These are phyloP conservation scores for Oryza nivara DNA, from an alignment of 176 grass and related monocot species.

Conservation along the genomic window DNA sequence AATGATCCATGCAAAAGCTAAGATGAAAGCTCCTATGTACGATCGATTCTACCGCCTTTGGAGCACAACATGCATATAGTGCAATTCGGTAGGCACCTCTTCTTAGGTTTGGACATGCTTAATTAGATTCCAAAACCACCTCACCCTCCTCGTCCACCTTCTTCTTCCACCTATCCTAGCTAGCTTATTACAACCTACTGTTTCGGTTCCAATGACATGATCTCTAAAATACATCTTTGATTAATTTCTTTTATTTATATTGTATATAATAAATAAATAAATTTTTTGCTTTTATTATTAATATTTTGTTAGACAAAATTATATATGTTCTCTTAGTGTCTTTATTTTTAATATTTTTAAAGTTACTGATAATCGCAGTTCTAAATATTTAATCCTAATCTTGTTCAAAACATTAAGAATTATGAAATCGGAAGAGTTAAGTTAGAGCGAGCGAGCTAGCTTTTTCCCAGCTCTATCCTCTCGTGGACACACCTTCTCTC, in stretches of 20 bases:
- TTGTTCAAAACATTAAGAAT: too few species aligned
- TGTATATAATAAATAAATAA: too few species aligned
- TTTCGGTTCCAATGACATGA: too few species aligned
- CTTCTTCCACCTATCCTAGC: conserved; percentile 8
- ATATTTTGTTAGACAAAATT: too few species aligned
- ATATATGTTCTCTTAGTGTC: too few species aligned
- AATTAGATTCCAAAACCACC: conserved; percentile 44
- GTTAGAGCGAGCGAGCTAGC: neutral
- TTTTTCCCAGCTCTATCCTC: neutral
- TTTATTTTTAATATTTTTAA: too few species aligned
- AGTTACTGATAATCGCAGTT: too few species aligned
- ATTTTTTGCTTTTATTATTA: too few species aligned
- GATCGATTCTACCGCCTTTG: neutral
- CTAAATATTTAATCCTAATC: too few species aligned
- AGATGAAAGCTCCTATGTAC: neutral
- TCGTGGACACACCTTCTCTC: conserved; percentile 3
- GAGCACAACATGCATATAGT: neutral
- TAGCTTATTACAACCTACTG: neutral
- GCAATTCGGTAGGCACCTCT: conserved; percentile 41
- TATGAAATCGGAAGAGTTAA: neutral
- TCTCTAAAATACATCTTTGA: too few species aligned
- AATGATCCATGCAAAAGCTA: conserved; percentile 41
- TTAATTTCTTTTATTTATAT: too few species aligned
- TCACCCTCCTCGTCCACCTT: conserved; percentile 41
- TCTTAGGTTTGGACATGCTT: conserved; percentile 33